Evolutionary conservation across 2,329 filamentous ascomycete species (phyloP).

Genomic region (Aspergillus sp.): DNA sequence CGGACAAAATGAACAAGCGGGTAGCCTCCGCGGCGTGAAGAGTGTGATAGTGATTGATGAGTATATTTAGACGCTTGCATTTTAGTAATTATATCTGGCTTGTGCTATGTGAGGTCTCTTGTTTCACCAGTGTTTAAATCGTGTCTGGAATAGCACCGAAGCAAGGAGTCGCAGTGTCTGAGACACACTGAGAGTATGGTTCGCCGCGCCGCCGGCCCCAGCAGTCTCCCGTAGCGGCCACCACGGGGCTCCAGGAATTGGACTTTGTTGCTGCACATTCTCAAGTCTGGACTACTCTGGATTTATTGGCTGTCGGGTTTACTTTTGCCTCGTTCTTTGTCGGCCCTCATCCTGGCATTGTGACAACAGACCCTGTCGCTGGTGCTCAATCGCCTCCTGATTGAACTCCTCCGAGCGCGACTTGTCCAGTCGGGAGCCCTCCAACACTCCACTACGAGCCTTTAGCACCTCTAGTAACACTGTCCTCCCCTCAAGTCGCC

Average conservation of each 20-base stretch:
- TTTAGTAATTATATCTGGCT: no score
- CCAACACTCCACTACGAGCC: conserved; percentile 7
- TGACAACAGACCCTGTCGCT: not conserved
- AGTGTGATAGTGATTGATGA: no score
- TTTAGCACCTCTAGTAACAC: not conserved
- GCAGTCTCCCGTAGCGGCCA: conserved; percentile 3
- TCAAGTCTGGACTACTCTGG: conserved; percentile 1
- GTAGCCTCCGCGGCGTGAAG: no score
- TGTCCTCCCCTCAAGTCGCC: conserved; percentile 10
- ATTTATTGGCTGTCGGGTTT: not conserved
- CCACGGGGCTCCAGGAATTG: not conserved
- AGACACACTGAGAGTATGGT: not conserved
- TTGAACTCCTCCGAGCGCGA: not conserved
- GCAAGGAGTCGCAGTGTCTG: not conserved
- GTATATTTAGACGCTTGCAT: no score
- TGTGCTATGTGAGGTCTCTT: no score
- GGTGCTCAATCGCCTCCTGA: conserved; percentile 6
- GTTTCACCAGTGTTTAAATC: no score
- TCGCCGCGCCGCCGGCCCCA: not conserved
- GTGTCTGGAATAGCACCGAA: not conserved
- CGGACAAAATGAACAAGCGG: no score
- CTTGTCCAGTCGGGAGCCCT: conserved; percentile 8
- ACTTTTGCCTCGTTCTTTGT: conserved; percentile 6
- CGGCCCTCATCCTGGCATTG: not conserved
- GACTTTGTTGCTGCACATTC: not conserved